phyloP scores from a whole-genome alignment of 1,284 basidiomycete genomes.

The Apiotrichum siamense region DNA sequence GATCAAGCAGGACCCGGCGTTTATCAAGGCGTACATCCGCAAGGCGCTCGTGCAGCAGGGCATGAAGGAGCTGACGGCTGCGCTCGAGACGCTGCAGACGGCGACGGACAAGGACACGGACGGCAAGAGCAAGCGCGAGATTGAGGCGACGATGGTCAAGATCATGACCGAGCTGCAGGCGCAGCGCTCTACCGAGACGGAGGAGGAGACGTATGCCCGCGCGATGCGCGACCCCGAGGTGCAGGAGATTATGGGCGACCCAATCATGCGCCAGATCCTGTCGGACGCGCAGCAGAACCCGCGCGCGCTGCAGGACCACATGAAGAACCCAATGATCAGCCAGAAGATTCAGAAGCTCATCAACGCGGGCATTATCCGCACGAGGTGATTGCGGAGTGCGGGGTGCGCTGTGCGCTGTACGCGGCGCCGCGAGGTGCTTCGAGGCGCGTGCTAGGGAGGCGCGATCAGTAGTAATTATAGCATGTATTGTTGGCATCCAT shows the following conservation, averaged over 20 bases:
- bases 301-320: constrained; percentile 84
- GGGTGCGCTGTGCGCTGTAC: not conserved
- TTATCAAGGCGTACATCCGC: constrained; percentile 94
- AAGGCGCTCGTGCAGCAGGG: constrained; percentile 78
- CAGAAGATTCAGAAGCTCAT: constrained; percentile 65
- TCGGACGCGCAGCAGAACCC: constrained; percentile 92
- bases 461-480: no score
- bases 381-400: constrained; percentile 4
- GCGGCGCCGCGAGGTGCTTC: no score
- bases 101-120: constrained; percentile 70
- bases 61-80: constrained; percentile 89
- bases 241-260: constrained; percentile 55
- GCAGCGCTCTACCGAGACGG: constrained; percentile 79
- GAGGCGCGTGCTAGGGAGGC: no score
- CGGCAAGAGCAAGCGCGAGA: constrained; percentile 72
- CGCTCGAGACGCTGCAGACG: constrained; percentile 68
- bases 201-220: constrained; percentile 85
- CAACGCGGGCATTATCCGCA: constrained; percentile 80
- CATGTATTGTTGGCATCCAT: no score
- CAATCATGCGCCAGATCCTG: constrained; percentile 83
- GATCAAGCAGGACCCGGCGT: constrained; percentile 82
- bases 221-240: constrained; percentile 98
- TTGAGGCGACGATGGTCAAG: constrained; percentile 70
- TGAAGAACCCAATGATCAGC: constrained; percentile 74
- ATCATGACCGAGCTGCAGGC: constrained; percentile 71